Evolutionary conservation across 2,329 filamentous ascomycete genomes (phyloP), one percentile per base, ranked within the genome.

Genomic region (Botrytis fabae): DNA sequence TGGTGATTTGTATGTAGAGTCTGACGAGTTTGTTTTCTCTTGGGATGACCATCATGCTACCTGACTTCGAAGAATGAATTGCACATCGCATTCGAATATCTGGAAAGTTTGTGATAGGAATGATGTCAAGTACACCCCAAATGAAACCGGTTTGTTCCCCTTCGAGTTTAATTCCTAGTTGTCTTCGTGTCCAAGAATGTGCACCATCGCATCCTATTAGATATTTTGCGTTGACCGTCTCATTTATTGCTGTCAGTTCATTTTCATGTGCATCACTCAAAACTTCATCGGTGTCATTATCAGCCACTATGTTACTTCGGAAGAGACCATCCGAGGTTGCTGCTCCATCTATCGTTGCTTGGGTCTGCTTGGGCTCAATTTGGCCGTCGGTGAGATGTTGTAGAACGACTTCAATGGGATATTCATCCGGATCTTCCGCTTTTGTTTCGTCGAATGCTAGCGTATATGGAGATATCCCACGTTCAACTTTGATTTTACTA

Each of bases 121-220:
- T 74, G 22, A 72, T 80, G 75, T 90, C 88, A 72, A 89, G 85
- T 4, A 88, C 86, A 1, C 87, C 86, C 75, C 87, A 89, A 72
- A 90, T 85, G 1, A 85, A 84, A 77, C 90, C 87, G 42, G 83
- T 86, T 72, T 84, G 86, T 77, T 90, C 88, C 42, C 88, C 90
- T 0, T 90, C 75, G 87, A 92, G 89, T 44, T 83, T 71, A 64
- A 85, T 85, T 2, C 86, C 86, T 4, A 89, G 81, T 0, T 85
- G 84, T 69, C 83, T 84, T 22, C 88, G 83, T 6, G 88, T 83
- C 22, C 82, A 82, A 62, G 85, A 87, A 76, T 89, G 87, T 0
- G 87, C 87, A 16, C 85, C 85, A 74, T 87, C 85, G 73, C 88
- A 90, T 0, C 91, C 91, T 8, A 93, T 84, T 60, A 93, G 83